Base-by-base conservation (phyloP, 2,329 filamentous ascomycete genomes). In the Alternaria infectoria region DNA sequence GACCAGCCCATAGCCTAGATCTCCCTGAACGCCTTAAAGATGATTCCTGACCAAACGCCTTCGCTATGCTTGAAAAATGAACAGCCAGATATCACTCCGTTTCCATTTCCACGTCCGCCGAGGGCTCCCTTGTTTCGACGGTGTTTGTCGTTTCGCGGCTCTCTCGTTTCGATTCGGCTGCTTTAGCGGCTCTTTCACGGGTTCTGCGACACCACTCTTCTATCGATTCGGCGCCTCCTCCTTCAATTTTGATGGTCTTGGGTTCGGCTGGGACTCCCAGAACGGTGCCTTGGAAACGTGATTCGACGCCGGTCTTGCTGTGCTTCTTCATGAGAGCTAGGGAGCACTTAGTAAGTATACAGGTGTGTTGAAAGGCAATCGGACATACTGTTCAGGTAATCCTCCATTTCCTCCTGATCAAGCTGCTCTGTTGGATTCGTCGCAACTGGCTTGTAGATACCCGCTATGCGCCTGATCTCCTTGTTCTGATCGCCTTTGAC, bases 271-370 rank as follows among this genome's bases (percentile, higher is more conserved):
- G 84, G 68, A 90, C 90, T 5, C 95, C 95, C 11, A 98, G 84
- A 0, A 96, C 87, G 0, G 95, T 97, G 28, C 93, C 93, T 69
- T 91, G 88, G 78, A 93, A 97, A 73, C 95, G 90, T 10, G 90
- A 90, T 74, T 97, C 93, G 74, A 96, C 93, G 66, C 91, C 92
- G 1, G 91, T 92, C 72, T 96, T 96, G 81, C 90, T 93, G 79
- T 97, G 92, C 76, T 96, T 97, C 81, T 94, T 96, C 81, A 97
- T 97, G 45, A 98, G 83, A 5, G 89, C 91, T 92, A 68, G 15
- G 54, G 25, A 17, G 25, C 28, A 25, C 64, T 72, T 58, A 73
- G 64, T 36, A 51, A 75, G 57, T 73, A 56, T 25, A 13, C 8
- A 19, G 12, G 6, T 9, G 44, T 15, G 17, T n/a, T 17, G 13